Percentiles rank a stretch among this genome's conserved stretches.
Conservation (phyloP, 805 yeast genomes). For the Candida nanaspora region DNA sequence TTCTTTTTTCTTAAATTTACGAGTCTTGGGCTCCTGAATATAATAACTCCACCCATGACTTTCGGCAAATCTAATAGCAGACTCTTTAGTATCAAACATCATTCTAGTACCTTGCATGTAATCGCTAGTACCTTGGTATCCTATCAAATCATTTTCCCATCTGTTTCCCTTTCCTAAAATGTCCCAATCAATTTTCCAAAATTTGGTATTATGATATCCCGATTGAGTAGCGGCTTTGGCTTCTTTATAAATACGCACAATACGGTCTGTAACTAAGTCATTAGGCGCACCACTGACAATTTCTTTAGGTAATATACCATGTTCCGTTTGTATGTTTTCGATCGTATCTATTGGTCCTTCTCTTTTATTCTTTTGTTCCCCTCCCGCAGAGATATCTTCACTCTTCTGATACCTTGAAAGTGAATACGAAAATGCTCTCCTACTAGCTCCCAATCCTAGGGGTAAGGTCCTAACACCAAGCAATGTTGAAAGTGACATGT, state of each 20-base stretch:
- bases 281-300: slow-evolving; percentile 71
- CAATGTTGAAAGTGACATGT: no score
- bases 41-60: slow-evolving; percentile 84
- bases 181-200: slow-evolving; percentile 84
- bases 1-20: slow-evolving; percentile 68
- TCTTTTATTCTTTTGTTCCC: no score
- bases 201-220: slow-evolving; percentile 43
- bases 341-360: background rate
- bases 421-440: no score
- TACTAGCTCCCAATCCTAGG: no score
- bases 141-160: slow-evolving; percentile 88
- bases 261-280: slow-evolving; percentile 51
- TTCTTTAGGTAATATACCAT: slow-evolving; percentile 36
- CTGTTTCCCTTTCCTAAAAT: slow-evolving; percentile 66
- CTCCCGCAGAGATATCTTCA: no score
- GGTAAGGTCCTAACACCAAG: no score
- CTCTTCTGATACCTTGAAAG: no score
- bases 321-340: background rate
- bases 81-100: slow-evolving; percentile 67
- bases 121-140: slow-evolving; percentile 75
- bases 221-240: slow-evolving; percentile 79
- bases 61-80: slow-evolving; percentile 72
- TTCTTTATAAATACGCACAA: slow-evolving; percentile 71
- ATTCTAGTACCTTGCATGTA: slow-evolving; percentile 75
- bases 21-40: slow-evolving; percentile 72